Evolutionary conservation across 768 basidiomycete genomes (phyloP).

Genomic region (Omphalotus guepiniiformis): DNA sequence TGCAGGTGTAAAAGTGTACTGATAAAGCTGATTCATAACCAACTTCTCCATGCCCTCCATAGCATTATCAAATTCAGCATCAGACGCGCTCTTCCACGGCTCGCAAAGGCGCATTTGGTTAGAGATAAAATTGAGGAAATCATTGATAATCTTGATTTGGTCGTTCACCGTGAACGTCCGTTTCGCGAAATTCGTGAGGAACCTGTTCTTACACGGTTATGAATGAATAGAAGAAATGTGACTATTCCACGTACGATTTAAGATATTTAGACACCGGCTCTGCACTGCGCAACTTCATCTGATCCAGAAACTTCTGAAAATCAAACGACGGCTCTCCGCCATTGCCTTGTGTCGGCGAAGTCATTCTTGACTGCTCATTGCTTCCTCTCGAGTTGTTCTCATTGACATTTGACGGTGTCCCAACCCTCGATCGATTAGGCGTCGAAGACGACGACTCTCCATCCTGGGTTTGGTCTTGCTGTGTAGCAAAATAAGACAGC

Average conservation of each 20-base stretch:
- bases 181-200: constrained; percentile 90
- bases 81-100: constrained; percentile 73
- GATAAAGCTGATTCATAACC: constrained; percentile 97
- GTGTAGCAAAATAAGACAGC: constrained; percentile 48
- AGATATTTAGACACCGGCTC: constrained; percentile 95
- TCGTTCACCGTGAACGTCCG: constrained; percentile 88
- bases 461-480: constrained; percentile 29
- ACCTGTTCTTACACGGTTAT: constrained; percentile 51
- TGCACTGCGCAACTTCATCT: constrained; percentile 83
- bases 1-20: constrained; percentile 92
- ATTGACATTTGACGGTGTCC: neutral
- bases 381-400: neutral
- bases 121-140: constrained; percentile 93
- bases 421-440: neutral
- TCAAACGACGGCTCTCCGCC: constrained; percentile 64
- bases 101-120: constrained; percentile 82
- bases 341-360: constrained; percentile 17
- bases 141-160: constrained; percentile 92
- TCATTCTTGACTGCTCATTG: neutral
- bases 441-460: constrained; percentile 11
- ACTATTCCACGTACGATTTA: constrained; percentile 66
- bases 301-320: constrained; percentile 92
- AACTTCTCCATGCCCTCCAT: constrained; percentile 99
- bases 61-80: constrained; percentile 91
- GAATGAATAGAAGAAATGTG: neutral